A percentile compares a stretch with the other conserved stretches of the same genome.
Conservation (phyloP, 345 rosid species). For the Sisymbrium irio region DNA sequence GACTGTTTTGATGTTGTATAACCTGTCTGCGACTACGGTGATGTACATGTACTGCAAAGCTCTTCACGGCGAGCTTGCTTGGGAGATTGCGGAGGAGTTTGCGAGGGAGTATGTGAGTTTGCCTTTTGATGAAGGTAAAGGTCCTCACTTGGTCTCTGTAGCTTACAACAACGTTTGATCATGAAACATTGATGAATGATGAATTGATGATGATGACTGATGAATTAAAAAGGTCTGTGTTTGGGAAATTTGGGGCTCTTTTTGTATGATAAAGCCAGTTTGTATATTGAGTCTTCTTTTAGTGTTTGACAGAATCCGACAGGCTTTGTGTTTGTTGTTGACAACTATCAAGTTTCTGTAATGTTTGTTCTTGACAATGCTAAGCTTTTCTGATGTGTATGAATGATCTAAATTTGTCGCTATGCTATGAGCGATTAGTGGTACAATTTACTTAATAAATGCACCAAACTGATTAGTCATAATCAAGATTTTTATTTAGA, state of each 20-base stretch:
- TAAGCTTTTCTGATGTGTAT: constrained; percentile 1
- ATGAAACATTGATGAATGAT: too few species aligned
- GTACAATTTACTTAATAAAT: background rate
- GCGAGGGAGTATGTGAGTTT: constrained; percentile 56
- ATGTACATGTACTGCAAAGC: constrained; percentile 73
- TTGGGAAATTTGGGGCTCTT: background rate
- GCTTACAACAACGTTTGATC: constrained; percentile 25
- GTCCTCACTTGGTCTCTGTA: constrained; percentile 58
- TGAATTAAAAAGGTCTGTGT: too few species aligned
- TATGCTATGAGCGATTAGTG: background rate
- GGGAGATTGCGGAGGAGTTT: constrained; percentile 73
- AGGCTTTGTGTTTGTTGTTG: background rate
- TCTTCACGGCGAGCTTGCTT: constrained; percentile 61
- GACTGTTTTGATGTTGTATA: constrained; percentile 36
- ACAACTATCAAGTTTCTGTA: too few species aligned
- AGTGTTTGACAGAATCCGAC: background rate
- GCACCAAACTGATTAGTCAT: background rate
- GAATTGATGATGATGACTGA: background rate
- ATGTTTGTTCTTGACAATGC: background rate
- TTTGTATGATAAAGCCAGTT: constrained; percentile 25
- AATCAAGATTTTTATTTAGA: background rate
- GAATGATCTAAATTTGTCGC: background rate
- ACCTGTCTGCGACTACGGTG: constrained; percentile 52
- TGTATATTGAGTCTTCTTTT: background rate
- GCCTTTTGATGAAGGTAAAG: constrained; percentile 76